Conservation (phyloP, 495 filamentous ascomycete genomes). For the Penicillium longicatenatum region DNA sequence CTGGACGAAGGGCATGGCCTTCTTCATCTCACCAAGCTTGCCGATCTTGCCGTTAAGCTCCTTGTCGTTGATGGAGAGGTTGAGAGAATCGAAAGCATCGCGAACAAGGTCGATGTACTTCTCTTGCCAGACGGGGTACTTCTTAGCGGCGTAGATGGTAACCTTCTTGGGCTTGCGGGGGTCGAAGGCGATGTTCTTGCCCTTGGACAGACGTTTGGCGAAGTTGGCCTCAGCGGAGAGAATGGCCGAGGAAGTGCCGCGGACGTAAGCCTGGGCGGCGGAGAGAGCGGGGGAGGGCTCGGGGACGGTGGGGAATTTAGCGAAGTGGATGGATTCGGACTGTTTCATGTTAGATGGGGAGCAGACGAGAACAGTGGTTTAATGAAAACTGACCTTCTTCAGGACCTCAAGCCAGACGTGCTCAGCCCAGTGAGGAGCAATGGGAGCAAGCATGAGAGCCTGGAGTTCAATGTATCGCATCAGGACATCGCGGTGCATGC, state of each 20-base stretch:
- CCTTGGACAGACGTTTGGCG: constrained; percentile 83
- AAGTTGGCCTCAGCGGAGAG: constrained; percentile 83
- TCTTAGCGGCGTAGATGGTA: constrained; percentile 78
- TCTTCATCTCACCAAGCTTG: constrained; percentile 90
- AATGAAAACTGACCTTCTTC: constrained; percentile 54
- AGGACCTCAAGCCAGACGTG: constrained; percentile 92
- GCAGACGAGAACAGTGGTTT: not conserved
- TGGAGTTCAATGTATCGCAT: constrained; percentile 84
- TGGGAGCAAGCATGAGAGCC: constrained; percentile 72
- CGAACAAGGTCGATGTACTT: constrained; percentile 85
- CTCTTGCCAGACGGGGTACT: constrained; percentile 86
- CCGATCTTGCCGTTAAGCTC: constrained; percentile 69
- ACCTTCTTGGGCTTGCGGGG: constrained; percentile 88
- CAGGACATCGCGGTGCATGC: constrained; percentile 80
- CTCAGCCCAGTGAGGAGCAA: constrained; percentile 93
- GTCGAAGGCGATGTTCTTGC: constrained; percentile 78
- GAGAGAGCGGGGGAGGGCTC: constrained; percentile 62
- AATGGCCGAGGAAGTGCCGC: constrained; percentile 72
- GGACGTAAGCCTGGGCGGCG: constrained; percentile 80
- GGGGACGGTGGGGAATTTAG: constrained; percentile 72
- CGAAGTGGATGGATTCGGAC: constrained; percentile 73
- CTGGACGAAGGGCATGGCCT: constrained; percentile 97
- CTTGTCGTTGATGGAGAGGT: constrained; percentile 71
- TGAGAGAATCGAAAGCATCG: constrained; percentile 58
- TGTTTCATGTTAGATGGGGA: constrained; percentile 28